Conservation (phyloP, 208 protist species). For the Acanthamoeba lenticulata region DNA sequence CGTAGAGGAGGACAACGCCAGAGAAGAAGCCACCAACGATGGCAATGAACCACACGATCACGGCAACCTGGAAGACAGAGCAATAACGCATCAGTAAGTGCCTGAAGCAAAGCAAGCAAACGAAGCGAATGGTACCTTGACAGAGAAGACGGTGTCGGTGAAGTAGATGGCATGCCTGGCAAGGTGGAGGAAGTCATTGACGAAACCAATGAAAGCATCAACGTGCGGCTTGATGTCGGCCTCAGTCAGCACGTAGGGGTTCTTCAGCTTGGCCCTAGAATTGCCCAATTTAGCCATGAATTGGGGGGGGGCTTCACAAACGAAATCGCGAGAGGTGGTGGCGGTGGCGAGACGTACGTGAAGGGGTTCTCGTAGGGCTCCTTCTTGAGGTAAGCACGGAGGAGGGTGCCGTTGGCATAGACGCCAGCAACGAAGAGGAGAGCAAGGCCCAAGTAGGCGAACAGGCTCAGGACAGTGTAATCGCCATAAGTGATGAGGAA, state of each 20-base stretch:
- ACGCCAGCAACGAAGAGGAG: constrained; percentile 53
- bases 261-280: constrained; percentile 31
- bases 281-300: neutral
- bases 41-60: constrained; percentile 61
- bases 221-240: constrained; percentile 36
- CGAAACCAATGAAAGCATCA: constrained; percentile 15
- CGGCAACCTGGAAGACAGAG: neutral
- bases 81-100: neutral
- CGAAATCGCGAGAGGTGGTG: neutral
- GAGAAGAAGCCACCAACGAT: constrained; percentile 52
- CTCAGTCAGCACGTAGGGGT: constrained; percentile 1
- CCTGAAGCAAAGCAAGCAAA: neutral
- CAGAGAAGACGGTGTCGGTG: constrained; percentile 50
- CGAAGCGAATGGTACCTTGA: neutral
- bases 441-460: constrained; percentile 51
- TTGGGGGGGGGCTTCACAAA: neutral
- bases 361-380: constrained; percentile 67
- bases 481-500: constrained; percentile 68
- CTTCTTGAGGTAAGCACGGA: constrained; percentile 52
- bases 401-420: constrained; percentile 61
- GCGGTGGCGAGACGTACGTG: constrained; percentile 6
- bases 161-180: constrained; percentile 51
- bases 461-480: constrained; percentile 60
- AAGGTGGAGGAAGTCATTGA: constrained; percentile 26
- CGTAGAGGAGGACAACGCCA: constrained; percentile 60